Percentiles rank a stretch among this genome's conserved stretches.
phyloP scores from a whole-genome alignment of 1,284 basidiomycete species.

The Acaromyces ingoldii region DNA sequence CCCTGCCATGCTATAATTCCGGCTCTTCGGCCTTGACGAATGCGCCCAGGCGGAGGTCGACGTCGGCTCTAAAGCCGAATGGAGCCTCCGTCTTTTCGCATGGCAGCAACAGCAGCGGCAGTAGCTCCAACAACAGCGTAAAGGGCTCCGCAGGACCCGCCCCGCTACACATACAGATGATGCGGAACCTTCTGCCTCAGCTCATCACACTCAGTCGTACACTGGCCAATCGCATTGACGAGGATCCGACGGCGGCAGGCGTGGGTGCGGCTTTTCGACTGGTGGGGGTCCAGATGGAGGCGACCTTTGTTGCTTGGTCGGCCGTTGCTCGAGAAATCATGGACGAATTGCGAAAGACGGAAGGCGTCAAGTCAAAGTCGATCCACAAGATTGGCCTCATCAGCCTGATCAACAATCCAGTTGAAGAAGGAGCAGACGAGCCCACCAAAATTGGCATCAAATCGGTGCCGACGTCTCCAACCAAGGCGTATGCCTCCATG shows the following conservation, averaged over 20 bases:
- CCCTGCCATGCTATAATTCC: no score
- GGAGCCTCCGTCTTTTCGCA: not conserved
- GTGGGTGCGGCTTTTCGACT: slow-evolving; percentile 39
- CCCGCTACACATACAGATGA: slow-evolving; percentile 28
- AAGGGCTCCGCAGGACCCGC: no score
- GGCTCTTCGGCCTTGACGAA: no score
- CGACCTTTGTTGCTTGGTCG: slow-evolving; percentile 43
- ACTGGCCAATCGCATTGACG: slow-evolving; percentile 39
- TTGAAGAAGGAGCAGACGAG: not conserved
- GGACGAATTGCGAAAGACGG: slow-evolving; percentile 24
- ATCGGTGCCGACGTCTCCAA: no score
- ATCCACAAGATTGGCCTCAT: slow-evolving; percentile 32
- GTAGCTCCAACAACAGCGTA: no score
- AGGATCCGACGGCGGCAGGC: slow-evolving; percentile 41
- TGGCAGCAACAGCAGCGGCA: no score
- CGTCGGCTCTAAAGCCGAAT: not conserved
- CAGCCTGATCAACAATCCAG: slow-evolving; percentile 10
- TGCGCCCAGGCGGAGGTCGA: not conserved
- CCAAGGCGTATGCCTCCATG: no score
- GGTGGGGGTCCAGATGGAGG: slow-evolving; percentile 34
- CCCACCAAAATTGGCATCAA: not conserved
- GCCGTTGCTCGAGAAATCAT: slow-evolving; percentile 19
- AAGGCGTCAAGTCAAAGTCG: slow-evolving; percentile 31
- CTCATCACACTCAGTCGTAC: slow-evolving; percentile 46
- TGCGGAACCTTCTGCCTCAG: slow-evolving; percentile 40